A percentile compares a stretch with the other conserved stretches of the same genome.
Conservation (phyloP, 2,329 filamentous ascomycete species). For the Pseudogymnoascus sp. region DNA sequence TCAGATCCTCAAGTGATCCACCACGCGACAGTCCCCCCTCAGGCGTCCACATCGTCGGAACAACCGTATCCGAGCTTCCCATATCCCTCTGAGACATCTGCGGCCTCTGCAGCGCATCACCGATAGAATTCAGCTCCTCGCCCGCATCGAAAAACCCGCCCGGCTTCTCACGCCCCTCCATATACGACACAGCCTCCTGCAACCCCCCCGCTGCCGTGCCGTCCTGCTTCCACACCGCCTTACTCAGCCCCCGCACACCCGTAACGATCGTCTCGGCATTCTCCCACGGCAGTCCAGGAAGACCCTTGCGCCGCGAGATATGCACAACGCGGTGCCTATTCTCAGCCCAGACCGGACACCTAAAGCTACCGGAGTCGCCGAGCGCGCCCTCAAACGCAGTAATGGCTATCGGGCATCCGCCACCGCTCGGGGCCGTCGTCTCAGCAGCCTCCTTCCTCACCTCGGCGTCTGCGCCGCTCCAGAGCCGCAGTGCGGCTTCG, state of each 20-base stretch:
- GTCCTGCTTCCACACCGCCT: constrained; percentile 2
- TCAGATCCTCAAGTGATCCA: neutral
- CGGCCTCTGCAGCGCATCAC: neutral
- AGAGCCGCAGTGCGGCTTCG: constrained; percentile 52
- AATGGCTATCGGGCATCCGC: neutral
- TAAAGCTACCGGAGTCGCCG: neutral
- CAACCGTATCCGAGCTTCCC: neutral
- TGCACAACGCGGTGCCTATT: neutral
- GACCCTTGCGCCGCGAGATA: neutral
- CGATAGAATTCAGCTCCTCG: neutral
- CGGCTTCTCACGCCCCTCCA: neutral
- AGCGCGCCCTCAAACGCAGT: neutral
- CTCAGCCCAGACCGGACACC: constrained; percentile 4
- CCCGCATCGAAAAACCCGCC: neutral
- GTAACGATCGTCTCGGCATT: neutral
- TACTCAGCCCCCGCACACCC: neutral
- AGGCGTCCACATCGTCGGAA: neutral
- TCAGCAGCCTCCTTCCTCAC: neutral
- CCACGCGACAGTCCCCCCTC: neutral
- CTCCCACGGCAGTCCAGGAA: neutral
- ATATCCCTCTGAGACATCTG: neutral
- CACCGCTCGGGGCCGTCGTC: neutral
- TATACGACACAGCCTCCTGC: constrained; percentile 2
- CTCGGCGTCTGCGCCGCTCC: constrained; percentile 32
- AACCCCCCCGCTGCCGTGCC: neutral